Evolutionary conservation across 2,329 filamentous ascomycete genomes (phyloP).

Genomic region (Sordariomycetes sp.): DNA sequence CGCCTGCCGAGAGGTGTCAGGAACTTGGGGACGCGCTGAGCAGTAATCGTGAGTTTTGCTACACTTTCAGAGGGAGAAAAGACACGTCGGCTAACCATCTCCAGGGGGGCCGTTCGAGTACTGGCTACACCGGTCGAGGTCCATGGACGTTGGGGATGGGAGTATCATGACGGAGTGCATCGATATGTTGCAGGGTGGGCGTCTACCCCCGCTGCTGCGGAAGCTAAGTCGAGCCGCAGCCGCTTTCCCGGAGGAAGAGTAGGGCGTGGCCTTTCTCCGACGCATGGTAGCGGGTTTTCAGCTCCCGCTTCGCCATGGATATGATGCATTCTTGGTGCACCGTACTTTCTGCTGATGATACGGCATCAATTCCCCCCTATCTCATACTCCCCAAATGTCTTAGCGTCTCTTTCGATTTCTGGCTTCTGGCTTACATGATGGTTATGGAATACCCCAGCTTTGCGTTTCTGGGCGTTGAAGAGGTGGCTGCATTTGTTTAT

Average conservation of each 20-base stretch:
- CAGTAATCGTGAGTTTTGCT: conserved; percentile 24
- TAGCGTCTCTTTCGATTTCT: neutral
- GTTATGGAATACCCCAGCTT: neutral
- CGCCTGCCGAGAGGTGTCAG: conserved; percentile 25
- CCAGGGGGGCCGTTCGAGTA: conserved; percentile 33
- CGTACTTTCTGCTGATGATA: neutral
- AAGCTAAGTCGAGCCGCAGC: conserved; percentile 21
- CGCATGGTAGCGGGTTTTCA: neutral
- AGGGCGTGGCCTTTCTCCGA: neutral
- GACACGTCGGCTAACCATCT: neutral
- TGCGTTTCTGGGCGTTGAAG: neutral
- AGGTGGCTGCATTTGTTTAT: neutral
- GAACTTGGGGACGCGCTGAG: conserved; percentile 31
- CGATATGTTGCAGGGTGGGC: conserved; percentile 20
- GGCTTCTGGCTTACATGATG: neutral
- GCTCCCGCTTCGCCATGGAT: neutral
- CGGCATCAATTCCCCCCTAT: neutral
- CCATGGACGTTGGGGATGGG: conserved; percentile 21
- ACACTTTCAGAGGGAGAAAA: neutral
- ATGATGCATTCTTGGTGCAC: neutral
- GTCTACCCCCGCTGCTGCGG: conserved; percentile 23
- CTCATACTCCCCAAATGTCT: neutral
- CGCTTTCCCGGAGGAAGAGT: conserved; percentile 15
- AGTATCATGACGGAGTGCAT: conserved; percentile 25
- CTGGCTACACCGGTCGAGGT: conserved; percentile 31